phyloP scores from a whole-genome alignment of 257 asterid species.

The Solanum clarkiae region DNA sequence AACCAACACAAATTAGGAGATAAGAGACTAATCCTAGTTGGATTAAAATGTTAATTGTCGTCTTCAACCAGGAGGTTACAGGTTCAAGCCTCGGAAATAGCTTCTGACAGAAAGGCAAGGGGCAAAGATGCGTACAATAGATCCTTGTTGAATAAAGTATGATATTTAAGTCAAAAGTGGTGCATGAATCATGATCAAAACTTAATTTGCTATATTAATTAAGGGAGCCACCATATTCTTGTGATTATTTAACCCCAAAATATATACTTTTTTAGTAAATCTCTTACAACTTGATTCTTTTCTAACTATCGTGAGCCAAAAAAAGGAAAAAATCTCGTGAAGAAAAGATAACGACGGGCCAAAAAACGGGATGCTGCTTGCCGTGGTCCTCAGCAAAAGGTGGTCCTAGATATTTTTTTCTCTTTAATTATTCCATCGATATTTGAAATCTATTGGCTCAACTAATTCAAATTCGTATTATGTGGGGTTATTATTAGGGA shows the following conservation, averaged over 20 bases:
- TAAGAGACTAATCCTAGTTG: too few relatives aligned
- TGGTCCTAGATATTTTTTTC: not conserved
- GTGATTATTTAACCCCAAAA: not conserved
- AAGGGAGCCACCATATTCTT: not conserved
- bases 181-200: not conserved
- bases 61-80: too few relatives aligned
- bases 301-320: not conserved
- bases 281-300: not conserved
- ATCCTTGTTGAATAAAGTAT: not conserved
- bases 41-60: too few relatives aligned
- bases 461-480: not conserved
- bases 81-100: too few relatives aligned
- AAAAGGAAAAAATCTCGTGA: not conserved
- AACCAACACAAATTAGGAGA: too few relatives aligned
- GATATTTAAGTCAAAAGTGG: not conserved
- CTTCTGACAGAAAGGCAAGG: too few relatives aligned
- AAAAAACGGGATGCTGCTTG: not conserved
- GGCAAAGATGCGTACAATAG: too few relatives aligned
- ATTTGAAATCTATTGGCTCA: not conserved
- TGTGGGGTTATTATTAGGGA: fast-evolving
- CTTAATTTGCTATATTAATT: not conserved
- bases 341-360: not conserved
- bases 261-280: not conserved
- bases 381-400: not conserved
- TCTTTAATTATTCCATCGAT: not conserved